These are phyloP conservation scores for Spirogloea muscicola DNA, from an alignment of 139 green algal genomes.

Conservation along the genomic window DNA sequence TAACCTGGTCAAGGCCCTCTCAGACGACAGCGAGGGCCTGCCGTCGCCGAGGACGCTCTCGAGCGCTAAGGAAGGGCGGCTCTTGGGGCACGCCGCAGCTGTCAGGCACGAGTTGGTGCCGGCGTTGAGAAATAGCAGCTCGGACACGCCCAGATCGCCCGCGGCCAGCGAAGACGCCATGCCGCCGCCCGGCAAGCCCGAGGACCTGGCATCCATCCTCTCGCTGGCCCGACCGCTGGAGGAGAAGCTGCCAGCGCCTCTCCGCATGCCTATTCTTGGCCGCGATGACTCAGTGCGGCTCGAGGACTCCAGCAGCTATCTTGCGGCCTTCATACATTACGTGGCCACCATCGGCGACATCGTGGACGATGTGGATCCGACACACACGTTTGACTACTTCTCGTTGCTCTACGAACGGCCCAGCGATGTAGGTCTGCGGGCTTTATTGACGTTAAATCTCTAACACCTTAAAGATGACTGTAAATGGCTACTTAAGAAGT, in stretches of 20 bases:
- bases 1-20: slow-evolving; percentile 32
- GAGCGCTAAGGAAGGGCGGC: neutral
- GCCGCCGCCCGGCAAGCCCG: neutral
- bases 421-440: neutral
- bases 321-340: slow-evolving; percentile 19
- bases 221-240: neutral
- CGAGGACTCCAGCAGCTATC: neutral
- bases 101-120: no score
- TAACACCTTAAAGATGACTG: neutral
- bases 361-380: slow-evolving; percentile 29
- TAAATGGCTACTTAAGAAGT: neutral
- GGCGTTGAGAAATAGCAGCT: no score
- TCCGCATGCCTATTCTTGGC: neutral
- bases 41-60: neutral
- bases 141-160: no score
- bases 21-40: slow-evolving; percentile 1
- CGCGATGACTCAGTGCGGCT: neutral
- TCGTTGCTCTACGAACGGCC: slow-evolving; percentile 31
- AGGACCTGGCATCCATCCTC: neutral
- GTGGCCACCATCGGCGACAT: slow-evolving; percentile 40
- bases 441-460: neutral
- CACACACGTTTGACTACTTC: slow-evolving; percentile 43
- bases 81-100: neutral
- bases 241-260: neutral
- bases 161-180: neutral